A percentile compares a stretch with the other conserved stretches of the same genome.
phyloP scores from a whole-genome alignment of 1,139 yeast genomes.

The Candida glucosophila region DNA sequence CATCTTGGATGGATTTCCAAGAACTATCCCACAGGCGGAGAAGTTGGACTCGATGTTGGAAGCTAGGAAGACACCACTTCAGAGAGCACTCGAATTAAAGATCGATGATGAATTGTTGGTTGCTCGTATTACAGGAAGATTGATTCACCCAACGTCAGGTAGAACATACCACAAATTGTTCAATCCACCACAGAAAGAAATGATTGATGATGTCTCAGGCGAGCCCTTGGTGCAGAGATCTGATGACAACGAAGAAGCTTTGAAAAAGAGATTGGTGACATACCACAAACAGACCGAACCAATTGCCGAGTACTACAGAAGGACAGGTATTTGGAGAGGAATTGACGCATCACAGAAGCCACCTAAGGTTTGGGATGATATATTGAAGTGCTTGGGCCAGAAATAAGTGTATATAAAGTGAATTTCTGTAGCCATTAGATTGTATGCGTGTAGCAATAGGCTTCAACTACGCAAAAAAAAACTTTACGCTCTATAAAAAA shows the following conservation, averaged over 20 bases:
- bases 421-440: too few species aligned
- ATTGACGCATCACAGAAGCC: constrained; percentile 96
- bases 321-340: constrained; percentile 90
- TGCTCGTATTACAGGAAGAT: constrained; percentile 96
- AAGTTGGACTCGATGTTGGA: constrained; percentile 86
- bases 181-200: constrained; percentile 94
- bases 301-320: constrained; percentile 91
- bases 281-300: constrained; percentile 99
- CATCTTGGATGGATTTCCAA: constrained; percentile 98
- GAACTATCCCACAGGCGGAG: constrained; percentile 99
- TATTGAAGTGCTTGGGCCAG: constrained; percentile 74
- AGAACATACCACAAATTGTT: constrained; percentile 97
- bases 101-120: constrained; percentile 95
- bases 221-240: constrained; percentile 97
- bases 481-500: constrained; percentile 1
- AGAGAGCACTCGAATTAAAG: constrained; percentile 89
- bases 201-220: constrained; percentile 93
- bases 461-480: too few species aligned
- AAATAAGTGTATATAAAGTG: too few species aligned
- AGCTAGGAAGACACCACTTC: constrained; percentile 75
- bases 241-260: constrained; percentile 95
- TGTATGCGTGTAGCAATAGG: too few species aligned
- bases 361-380: constrained; percentile 79
- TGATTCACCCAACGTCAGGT: constrained; percentile 96
- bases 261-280: constrained; percentile 86